Evolutionary conservation across 1,284 basidiomycete genomes (phyloP).

Genomic region (Meira nashicola): DNA sequence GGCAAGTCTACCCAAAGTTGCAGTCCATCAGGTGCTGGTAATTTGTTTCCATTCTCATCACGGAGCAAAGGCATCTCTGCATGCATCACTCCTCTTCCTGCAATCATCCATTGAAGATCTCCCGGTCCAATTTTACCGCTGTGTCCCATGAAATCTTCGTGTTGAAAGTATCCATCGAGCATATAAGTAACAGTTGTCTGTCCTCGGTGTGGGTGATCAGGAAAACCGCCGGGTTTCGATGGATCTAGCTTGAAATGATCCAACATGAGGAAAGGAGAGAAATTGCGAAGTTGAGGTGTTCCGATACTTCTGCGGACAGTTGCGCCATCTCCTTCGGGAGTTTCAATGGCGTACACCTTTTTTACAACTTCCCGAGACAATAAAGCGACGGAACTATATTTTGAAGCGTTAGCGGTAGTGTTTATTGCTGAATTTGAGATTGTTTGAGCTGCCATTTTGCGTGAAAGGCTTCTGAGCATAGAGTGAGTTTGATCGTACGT

Average conservation of each 20-base stretch:
- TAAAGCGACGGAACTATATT: slow-evolving; percentile 1
- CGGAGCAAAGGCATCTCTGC: slow-evolving; percentile 74
- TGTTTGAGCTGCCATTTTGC: not conserved
- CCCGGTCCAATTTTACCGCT: slow-evolving; percentile 65
- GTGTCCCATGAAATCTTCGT: slow-evolving; percentile 91
- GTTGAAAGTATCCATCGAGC: slow-evolving; percentile 73
- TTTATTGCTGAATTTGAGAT: too few relatives aligned
- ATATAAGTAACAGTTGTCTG: slow-evolving; percentile 67
- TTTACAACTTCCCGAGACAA: slow-evolving; percentile 69
- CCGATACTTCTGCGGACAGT: slow-evolving; percentile 86
- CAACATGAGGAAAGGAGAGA: slow-evolving; percentile 81
- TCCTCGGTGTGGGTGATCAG: slow-evolving; percentile 70
- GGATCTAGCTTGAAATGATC: slow-evolving; percentile 56
- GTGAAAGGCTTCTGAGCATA: not conserved
- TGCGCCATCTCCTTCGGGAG: slow-evolving; percentile 81
- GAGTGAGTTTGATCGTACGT: not conserved
- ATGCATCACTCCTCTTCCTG: slow-evolving; percentile 59
- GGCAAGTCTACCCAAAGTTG: slow-evolving; percentile 95
- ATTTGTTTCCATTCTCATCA: slow-evolving; percentile 55
- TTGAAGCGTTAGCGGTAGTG: not conserved
- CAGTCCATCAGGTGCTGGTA: slow-evolving; percentile 69
- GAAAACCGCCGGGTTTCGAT: slow-evolving; percentile 57
- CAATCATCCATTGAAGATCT: slow-evolving; percentile 79
- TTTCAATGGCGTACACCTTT: slow-evolving; percentile 72
- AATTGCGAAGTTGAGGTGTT: slow-evolving; percentile 66